phyloP scores from a whole-genome alignment of 2,329 filamentous ascomycete genomes.

The Teratosphaeria pseudoeucalypti region DNA sequence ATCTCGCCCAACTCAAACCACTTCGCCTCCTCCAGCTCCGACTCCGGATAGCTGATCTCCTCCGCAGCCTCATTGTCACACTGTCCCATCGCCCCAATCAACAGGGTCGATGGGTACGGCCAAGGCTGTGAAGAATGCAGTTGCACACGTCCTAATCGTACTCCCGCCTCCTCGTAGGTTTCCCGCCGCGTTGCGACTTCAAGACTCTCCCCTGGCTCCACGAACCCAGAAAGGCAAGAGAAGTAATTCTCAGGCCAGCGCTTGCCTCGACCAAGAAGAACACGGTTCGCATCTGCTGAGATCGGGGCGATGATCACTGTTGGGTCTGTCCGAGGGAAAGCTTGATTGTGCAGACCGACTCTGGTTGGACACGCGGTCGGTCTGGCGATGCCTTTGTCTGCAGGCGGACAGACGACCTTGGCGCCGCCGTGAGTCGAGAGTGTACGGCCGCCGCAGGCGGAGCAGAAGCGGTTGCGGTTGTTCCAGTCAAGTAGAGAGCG shows the following conservation, averaged over 20 bases:
- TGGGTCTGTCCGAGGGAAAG: background rate
- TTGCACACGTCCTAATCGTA: background rate
- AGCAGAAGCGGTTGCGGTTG: background rate
- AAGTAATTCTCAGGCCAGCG: background rate
- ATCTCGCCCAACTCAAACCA: background rate
- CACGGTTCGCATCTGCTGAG: background rate
- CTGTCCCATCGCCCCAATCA: background rate
- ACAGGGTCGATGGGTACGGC: background rate
- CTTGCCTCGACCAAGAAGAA: background rate
- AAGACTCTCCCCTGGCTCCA: background rate
- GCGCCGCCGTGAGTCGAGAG: background rate
- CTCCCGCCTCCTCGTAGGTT: slow-evolving; percentile 1
- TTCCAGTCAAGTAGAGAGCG: background rate
- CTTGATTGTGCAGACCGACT: background rate
- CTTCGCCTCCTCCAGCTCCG: background rate
- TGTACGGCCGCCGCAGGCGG: background rate
- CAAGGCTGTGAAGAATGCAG: background rate
- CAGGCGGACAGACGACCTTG: background rate
- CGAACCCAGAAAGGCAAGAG: background rate
- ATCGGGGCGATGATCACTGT: background rate
- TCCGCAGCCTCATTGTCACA: background rate
- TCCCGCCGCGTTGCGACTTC: background rate
- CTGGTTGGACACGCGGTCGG: background rate
- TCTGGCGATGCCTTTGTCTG: background rate
- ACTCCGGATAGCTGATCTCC: background rate